phyloP scores from a whole-genome alignment of 202 grass and related monocot species.

The Schoenoplectus tabernaemontani region DNA sequence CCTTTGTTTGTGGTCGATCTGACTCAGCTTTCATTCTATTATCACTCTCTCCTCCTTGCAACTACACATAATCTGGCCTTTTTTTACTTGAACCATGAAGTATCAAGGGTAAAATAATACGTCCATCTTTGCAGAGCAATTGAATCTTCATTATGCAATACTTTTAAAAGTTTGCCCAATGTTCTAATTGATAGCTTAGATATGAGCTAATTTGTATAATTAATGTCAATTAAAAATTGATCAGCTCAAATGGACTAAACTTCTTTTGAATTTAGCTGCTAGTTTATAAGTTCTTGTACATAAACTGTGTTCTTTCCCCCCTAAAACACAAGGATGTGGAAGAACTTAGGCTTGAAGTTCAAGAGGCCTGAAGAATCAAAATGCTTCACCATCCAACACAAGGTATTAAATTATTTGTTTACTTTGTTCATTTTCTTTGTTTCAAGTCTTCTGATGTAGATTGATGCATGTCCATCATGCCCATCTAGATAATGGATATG shows the following conservation, averaged over 20 bases:
- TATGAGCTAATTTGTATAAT: neutral
- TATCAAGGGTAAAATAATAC: too few relatives aligned
- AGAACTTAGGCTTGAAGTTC: conserved; percentile 76
- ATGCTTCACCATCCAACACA: conserved; percentile 97
- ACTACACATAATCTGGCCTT: too few relatives aligned
- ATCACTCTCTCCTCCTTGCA: too few relatives aligned
- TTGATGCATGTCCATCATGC: conserved; percentile 2
- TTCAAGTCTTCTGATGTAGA: conserved; percentile 5
- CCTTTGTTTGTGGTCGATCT: too few relatives aligned
- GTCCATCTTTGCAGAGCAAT: neutral
- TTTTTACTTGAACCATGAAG: too few relatives aligned
- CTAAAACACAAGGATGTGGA: conserved; percentile 51
- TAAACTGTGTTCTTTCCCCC: conserved; percentile 18
- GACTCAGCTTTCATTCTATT: too few relatives aligned
- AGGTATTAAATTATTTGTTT: conserved; percentile 35
- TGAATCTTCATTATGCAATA: neutral
- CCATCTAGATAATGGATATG: conserved; percentile 91
- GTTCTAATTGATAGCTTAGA: neutral
- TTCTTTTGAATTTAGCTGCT: neutral
- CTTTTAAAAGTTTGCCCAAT: neutral
- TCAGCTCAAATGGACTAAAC: neutral
- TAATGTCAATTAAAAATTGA: neutral
- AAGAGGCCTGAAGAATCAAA: conserved; percentile 92
- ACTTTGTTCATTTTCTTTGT: neutral
- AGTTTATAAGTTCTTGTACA: conserved; percentile 7